Evolutionary conservation across 1,139 yeast species (phyloP), one percentile per base, ranked within the genome.

Genomic region (Suhomyces maxii): DNA sequence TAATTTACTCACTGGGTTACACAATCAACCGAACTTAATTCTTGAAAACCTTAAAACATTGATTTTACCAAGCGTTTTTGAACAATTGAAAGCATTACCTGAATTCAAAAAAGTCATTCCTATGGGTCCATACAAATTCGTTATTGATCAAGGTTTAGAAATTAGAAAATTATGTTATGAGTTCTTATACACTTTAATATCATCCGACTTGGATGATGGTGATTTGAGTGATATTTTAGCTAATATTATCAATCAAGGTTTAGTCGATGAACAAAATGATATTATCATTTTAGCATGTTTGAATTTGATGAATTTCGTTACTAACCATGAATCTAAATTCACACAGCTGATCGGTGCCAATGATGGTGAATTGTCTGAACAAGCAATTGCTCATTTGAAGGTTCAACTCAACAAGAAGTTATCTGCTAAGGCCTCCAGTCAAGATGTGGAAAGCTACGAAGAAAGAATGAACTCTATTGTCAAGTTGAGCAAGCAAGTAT

Each of bases 111-210:
- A 84, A 47, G 69, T 76, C 10, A 84, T 89, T 36, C 87, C 85
- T 40, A 87, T 89, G 83, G 97, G 97, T 0, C 96, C 96, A 0
- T 88, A 86, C 70, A 87, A 87, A 58, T 91, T 87, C 59, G 83
- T 83, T 50, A 79, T 87, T 39, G 97, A 89, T 59, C 86, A 85
- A 56, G 95, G 93, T 0, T 69, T 87, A 40, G 90, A 83, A 51
- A 79, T 84, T 48, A 74, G 97, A 46, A 87, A 86, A 60, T 76
- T 86, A 41, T 76, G 88, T 8, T 87, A 84, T 61, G 96, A 89
- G 59, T 69, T 85, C 31, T 68, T 88, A 40, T 84, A 84, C 60
- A 76, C 88, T 6, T 64, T 86, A 23, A 62, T 68, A 26, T 62
- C 66, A 1, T 51, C 68, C 32, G 60, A 61, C 12, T 55, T 57